These are phyloP conservation scores for Mortierella sp. DNA, from an alignment of 371 early-diverging fungal species.

Conservation along the genomic window DNA sequence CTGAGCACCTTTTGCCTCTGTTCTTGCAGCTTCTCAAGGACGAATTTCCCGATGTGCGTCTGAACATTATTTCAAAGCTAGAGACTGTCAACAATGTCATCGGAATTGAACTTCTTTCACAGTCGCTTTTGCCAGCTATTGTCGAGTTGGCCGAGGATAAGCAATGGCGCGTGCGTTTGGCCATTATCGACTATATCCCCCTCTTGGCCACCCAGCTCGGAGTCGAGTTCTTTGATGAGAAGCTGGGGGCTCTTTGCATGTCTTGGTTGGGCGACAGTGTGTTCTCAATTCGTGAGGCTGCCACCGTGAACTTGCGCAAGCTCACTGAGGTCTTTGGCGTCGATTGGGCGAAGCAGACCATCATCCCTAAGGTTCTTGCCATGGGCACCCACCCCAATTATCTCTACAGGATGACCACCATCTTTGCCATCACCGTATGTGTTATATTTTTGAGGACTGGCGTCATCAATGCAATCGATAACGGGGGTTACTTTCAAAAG, in stretches of 20 bases:
- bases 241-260: constrained; percentile 94
- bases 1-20: constrained; percentile 94
- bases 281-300: constrained; percentile 97
- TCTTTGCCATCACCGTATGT: constrained; percentile 94
- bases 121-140: constrained; percentile 97
- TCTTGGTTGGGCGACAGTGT: constrained; percentile 97
- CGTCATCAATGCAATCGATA: no score
- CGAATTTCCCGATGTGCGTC: constrained; percentile 96
- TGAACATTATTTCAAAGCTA: constrained; percentile 97
- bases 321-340: constrained; percentile 97
- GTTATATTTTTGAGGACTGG: no score
- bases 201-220: constrained; percentile 96
- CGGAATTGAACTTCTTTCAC: constrained; percentile 97
- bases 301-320: constrained; percentile 92
- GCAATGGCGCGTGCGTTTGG: constrained; percentile 98
- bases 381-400: constrained; percentile 94
- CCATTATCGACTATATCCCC: constrained; percentile 98
- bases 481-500: no score
- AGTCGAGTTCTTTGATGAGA: constrained; percentile 96
- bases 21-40: constrained; percentile 97
- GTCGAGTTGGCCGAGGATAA: constrained; percentile 98
- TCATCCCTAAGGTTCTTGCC: constrained; percentile 94
- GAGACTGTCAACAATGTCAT: constrained; percentile 97
- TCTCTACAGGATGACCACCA: constrained; percentile 96
- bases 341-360: constrained; percentile 95